These are phyloP conservation scores for Diaporthe aspalathi DNA, from an alignment of 2,329 filamentous ascomycete genomes.

Conservation along the genomic window DNA sequence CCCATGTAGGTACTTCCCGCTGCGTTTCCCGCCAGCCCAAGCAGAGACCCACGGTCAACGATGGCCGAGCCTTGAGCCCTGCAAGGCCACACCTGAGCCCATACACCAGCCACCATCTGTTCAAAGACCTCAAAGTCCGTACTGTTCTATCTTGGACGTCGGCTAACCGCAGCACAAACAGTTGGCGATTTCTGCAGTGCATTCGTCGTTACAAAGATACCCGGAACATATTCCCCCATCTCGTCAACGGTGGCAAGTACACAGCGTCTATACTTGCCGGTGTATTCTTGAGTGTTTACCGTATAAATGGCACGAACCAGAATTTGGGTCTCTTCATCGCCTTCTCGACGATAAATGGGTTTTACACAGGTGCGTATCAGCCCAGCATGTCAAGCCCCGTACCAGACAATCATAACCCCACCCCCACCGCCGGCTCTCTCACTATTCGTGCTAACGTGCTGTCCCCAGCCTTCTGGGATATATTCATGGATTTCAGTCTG, in stretches of 20 bases:
- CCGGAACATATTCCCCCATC: constrained; percentile 86
- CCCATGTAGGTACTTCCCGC: constrained; percentile 62
- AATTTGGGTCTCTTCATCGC: constrained; percentile 80
- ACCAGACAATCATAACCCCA: not conserved
- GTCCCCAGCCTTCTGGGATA: constrained; percentile 82
- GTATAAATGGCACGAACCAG: constrained; percentile 70
- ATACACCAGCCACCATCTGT: not conserved
- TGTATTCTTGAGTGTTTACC: constrained; percentile 83
- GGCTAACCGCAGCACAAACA: not conserved
- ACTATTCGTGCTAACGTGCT: constrained; percentile 12
- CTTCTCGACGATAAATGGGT: constrained; percentile 82
- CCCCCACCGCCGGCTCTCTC: not conserved
- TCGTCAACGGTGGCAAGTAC: constrained; percentile 95
- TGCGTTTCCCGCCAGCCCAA: not conserved
- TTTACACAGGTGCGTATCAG: constrained; percentile 76
- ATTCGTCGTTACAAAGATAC: constrained; percentile 90
- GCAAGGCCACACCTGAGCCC: too few relatives aligned
- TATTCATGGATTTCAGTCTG: constrained; percentile 97
- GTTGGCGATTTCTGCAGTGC: constrained; percentile 90
- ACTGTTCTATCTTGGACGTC: not conserved
- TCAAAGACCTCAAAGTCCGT: too few relatives aligned
- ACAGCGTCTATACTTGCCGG: constrained; percentile 84
- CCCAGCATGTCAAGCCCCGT: not conserved
- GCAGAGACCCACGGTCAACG: not conserved
- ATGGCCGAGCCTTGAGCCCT: not conserved